These are phyloP conservation scores for Alternaria brassicae DNA, from an alignment of 2,329 filamentous ascomycete genomes.

Conservation along the genomic window DNA sequence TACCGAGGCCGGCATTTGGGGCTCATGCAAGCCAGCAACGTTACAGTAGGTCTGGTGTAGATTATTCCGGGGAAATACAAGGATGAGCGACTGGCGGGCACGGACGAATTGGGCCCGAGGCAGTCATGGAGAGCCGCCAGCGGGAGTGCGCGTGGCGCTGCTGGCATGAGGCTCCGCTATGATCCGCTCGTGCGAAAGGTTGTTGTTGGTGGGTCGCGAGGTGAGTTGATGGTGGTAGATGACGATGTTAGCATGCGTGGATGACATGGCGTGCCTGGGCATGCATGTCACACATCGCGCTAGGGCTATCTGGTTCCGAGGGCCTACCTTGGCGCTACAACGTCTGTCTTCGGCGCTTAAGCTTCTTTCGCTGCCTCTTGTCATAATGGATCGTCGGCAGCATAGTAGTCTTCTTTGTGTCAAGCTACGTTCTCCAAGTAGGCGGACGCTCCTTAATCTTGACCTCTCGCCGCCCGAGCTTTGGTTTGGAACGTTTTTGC, in stretches of 20 bases:
- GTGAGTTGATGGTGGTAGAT: background rate
- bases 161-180: background rate
- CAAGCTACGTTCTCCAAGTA: background rate
- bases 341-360: background rate
- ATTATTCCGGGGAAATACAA: constrained; percentile 1
- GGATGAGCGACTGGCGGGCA: background rate
- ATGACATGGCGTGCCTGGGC: background rate
- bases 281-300: background rate
- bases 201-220: background rate
- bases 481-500: background rate
- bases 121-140: background rate
- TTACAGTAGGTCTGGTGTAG: background rate
- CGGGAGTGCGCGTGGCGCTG: background rate
- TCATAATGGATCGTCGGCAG: background rate
- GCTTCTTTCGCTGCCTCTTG: background rate
- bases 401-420: background rate
- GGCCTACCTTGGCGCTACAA: background rate
- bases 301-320: constrained; percentile 1
- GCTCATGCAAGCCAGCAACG: background rate
- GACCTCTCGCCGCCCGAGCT: background rate
- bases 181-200: background rate
- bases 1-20: background rate
- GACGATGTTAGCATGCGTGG: background rate
- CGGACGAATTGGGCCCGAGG: background rate
- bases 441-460: background rate